Percentiles rank a stretch among this genome's conserved stretches.
Evolutionary conservation across 208 protist genomes (phyloP).

Genomic region (Wallacemonas sp.): DNA sequence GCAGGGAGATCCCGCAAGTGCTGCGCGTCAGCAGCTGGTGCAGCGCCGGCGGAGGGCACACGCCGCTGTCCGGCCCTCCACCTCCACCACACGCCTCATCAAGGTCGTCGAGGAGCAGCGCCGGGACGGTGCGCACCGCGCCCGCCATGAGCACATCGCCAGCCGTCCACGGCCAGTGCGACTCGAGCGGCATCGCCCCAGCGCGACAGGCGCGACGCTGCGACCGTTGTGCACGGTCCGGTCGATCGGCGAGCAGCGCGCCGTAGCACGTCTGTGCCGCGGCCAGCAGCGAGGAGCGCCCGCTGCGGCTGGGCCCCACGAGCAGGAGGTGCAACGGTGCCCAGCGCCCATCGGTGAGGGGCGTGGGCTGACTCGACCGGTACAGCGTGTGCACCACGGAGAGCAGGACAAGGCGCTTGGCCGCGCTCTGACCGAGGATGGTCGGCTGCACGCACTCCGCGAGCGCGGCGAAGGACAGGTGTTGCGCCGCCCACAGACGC

Average conservation of each 20-base stretch:
- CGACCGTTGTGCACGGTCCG: slow-evolving; percentile 43
- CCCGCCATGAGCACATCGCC: slow-evolving; percentile 51
- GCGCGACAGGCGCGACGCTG: slow-evolving; percentile 16
- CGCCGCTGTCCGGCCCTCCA: slow-evolving; percentile 13
- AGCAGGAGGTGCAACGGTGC: slow-evolving; percentile 62
- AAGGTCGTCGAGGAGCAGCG: slow-evolving; percentile 62
- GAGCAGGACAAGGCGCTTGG: slow-evolving; percentile 60
- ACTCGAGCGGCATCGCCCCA: slow-evolving; percentile 28
- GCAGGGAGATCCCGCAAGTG: neutral
- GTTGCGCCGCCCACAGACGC: neutral
- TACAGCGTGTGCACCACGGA: slow-evolving; percentile 60
- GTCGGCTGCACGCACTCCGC: slow-evolving; percentile 34
- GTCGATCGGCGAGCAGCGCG: slow-evolving; percentile 34
- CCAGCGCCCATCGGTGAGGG: slow-evolving; percentile 5
- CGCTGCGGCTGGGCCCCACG: slow-evolving; percentile 50
- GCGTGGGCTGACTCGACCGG: slow-evolving; percentile 20
- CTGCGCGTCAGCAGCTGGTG: neutral
- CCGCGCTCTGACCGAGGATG: slow-evolving; percentile 52
- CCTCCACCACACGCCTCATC: slow-evolving; percentile 11
- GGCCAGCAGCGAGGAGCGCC: slow-evolving; percentile 59
- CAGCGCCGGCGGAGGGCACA: neutral
- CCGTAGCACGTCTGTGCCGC: slow-evolving; percentile 42
- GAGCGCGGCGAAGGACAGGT: neutral
- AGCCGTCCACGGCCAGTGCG: slow-evolving; percentile 30
- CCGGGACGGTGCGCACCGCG: slow-evolving; percentile 30